A percentile compares a stretch with the other conserved stretches of the same genome.
phyloP scores from a whole-genome alignment of 2,329 filamentous ascomycete genomes.

The Ophiosphaerella korrae region DNA sequence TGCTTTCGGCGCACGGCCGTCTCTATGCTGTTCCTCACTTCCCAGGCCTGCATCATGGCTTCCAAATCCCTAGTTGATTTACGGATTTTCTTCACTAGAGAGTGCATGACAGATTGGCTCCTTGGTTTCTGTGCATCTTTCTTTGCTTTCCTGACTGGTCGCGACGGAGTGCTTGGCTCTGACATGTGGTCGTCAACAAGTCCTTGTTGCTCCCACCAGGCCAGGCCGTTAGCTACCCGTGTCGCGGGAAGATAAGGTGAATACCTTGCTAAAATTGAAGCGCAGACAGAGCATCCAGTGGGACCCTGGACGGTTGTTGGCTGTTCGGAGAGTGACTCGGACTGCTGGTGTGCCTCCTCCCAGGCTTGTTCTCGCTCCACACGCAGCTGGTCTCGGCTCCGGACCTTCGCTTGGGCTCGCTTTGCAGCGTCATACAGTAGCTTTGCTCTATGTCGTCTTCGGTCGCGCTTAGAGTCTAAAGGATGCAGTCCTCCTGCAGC shows the following conservation, averaged over 20 bases:
- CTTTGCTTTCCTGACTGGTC: background rate
- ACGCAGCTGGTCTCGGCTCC: constrained; percentile 22
- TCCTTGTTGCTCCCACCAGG: constrained; percentile 33
- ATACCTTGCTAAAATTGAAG: constrained; percentile 10
- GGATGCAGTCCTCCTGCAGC: constrained; percentile 19
- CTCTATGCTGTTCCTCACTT: constrained; percentile 22
- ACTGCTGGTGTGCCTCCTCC: constrained; percentile 22
- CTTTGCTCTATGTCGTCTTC: constrained; percentile 26
- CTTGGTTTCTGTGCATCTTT: background rate
- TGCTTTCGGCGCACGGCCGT: constrained; percentile 29
- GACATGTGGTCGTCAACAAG: constrained; percentile 9
- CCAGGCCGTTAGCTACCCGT: constrained; percentile 7
- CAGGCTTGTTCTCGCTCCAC: constrained; percentile 28
- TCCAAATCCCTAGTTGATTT: constrained; percentile 1
- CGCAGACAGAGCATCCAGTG: constrained; percentile 16
- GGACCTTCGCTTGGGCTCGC: constrained; percentile 13
- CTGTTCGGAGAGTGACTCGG: constrained; percentile 3
- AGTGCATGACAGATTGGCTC: constrained; percentile 13
- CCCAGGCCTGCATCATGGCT: constrained; percentile 12
- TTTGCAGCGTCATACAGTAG: constrained; percentile 19
- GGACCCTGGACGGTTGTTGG: constrained; percentile 10
- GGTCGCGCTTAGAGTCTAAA: constrained; percentile 16
- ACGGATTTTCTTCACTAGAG: constrained; percentile 16
- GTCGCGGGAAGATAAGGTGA: constrained; percentile 8
- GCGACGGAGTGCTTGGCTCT: constrained; percentile 5